These are phyloP conservation scores for Senecio squalidus DNA, from an alignment of 140 eudicot genomes.

Conservation along the genomic window DNA sequence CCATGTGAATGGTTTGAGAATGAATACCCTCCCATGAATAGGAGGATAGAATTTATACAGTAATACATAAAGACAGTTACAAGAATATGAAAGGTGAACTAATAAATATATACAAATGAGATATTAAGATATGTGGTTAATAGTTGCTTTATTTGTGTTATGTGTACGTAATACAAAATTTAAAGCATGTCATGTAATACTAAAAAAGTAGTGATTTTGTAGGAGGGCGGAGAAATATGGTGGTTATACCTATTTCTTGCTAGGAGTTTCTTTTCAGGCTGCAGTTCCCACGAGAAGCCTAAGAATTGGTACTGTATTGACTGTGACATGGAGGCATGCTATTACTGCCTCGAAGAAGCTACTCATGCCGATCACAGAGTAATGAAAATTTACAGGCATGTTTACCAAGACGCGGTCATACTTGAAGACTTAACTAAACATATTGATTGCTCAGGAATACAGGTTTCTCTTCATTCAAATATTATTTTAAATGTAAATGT, in stretches of 20 bases:
- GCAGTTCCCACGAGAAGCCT: background rate
- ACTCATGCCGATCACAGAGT: background rate
- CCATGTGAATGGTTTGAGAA: no score
- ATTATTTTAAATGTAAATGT: background rate
- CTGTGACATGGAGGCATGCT: background rate
- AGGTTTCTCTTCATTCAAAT: background rate
- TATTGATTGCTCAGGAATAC: slow-evolving; percentile 3
- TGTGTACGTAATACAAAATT: no score
- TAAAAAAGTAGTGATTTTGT: no score
- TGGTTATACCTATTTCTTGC: background rate
- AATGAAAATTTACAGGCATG: background rate
- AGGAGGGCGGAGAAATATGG: background rate
- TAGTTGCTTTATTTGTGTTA: no score
- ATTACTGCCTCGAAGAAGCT: background rate
- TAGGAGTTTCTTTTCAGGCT: background rate
- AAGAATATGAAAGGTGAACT: no score
- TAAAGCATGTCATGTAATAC: no score
- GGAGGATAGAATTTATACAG: no score
- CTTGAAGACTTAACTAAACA: background rate
- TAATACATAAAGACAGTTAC: no score
- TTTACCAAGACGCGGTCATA: background rate
- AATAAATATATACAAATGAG: no score
- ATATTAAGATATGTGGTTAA: no score
- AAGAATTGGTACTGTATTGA: background rate
- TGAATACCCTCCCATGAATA: no score